Evolutionary conservation across 78 protist genomes (phyloP), one percentile per base, ranked within the genome.

Genomic region (Speleostelium caveatum): DNA sequence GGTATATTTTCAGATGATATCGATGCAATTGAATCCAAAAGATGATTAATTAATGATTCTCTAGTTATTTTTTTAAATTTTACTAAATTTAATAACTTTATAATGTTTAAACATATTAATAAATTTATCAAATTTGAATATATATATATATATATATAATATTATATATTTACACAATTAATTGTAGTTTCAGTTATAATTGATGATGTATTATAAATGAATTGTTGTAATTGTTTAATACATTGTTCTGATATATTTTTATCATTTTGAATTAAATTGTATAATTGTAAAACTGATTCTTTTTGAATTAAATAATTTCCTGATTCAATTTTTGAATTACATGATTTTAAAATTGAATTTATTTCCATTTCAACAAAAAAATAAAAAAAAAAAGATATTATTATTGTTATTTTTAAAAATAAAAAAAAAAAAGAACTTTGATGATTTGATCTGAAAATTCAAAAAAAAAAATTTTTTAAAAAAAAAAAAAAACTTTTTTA

Each of bases 1-100:
- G 53, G 28, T 33, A 72, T 53, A 30, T 28, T 51, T 22, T 26
- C 22, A 3, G 28, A 32, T 3, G 28, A 33, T 17, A 72, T 19
- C 51, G 78, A 72, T 51, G 49, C 8, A 7, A 72, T 6, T 26
- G 65, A 72, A 41, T 72, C 78, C 14, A 72, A 42, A 8, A 72
- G 51, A n/a, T 72, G 59, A 72, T 72, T 72, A 3, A 72, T 33
- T 51, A 72, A n/a, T 22, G 33, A 24, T 72, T 72, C 78, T 53
- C 78, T 72, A 32, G n/a, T 17, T 1, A 51, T 3, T 51, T 53
- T 72, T 33, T 72, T 72, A 32, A 24, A 16, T 72, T 72, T 53
- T 22, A 72, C 61, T 72, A 72, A 72, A 28, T 72, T 51, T 32
- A 72, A 36, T 26, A 72, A 33, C 78, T 72, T 39, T 30, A 3